Evolutionary conservation across 208 protist genomes (phyloP).

Genomic region (Leishmania turanica): DNA sequence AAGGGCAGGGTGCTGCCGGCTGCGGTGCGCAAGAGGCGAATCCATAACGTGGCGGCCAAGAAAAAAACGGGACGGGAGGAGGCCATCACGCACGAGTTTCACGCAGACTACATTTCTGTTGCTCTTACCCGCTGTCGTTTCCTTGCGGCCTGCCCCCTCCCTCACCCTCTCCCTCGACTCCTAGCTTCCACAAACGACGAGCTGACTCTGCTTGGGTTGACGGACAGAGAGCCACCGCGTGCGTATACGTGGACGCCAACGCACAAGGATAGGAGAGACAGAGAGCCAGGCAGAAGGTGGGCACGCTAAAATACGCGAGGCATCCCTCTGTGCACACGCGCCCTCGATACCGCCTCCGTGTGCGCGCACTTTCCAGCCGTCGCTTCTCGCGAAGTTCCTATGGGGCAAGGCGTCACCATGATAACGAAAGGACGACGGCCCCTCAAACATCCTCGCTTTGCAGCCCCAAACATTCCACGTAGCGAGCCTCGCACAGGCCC

Average conservation of each 20-base stretch:
- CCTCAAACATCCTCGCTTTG: constrained; percentile 32
- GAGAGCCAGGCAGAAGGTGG: background rate
- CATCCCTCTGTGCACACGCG: background rate
- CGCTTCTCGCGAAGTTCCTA: constrained; percentile 54
- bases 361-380: background rate
- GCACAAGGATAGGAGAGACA: background rate
- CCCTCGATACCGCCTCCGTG: background rate
- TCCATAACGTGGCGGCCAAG: background rate
- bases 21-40: background rate
- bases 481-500: background rate
- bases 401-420: constrained; percentile 32
- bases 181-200: background rate
- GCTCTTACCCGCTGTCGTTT: background rate
- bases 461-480: background rate
- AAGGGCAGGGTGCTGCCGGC: background rate
- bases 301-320: background rate
- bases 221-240: background rate
- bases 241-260: background rate
- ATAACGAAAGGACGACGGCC: background rate
- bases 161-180: background rate
- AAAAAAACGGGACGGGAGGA: background rate
- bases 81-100: background rate
- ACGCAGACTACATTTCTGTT: background rate
- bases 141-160: background rate
- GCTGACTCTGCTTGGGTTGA: background rate